Percentiles rank a stretch among this genome's conserved stretches.
These are phyloP conservation scores for Sordariomycetes sp. DNA, from an alignment of 2,329 filamentous ascomycete genomes.

Conservation along the genomic window DNA sequence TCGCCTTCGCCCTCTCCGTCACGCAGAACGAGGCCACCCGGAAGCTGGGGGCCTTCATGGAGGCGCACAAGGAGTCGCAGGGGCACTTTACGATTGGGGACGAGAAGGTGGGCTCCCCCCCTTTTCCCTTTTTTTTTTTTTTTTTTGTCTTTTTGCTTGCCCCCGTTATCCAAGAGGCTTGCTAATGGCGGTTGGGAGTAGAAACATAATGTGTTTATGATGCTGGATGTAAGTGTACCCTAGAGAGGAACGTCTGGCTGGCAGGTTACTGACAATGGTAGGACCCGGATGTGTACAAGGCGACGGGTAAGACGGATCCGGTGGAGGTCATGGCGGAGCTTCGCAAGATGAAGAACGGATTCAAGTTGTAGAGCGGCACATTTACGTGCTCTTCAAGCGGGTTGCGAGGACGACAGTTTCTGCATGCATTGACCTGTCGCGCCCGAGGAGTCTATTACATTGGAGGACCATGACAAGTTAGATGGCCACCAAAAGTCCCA, in stretches of 20 bases:
- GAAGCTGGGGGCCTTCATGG: conserved; percentile 64
- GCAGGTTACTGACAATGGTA: conserved; percentile 16
- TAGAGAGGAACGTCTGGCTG: no score
- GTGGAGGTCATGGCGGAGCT: conserved; percentile 76
- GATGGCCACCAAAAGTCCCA: no score
- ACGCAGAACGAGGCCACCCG: conserved; percentile 62
- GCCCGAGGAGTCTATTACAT: no score
- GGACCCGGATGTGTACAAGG: conserved; percentile 76
- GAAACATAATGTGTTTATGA: conserved; percentile 96
- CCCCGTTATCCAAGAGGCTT: background rate
- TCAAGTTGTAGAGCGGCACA: conserved; percentile 27
- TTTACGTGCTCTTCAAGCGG: background rate
- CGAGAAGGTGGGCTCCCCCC: conserved; percentile 57
- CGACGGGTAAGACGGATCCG: conserved; percentile 67
- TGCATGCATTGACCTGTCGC: no score
- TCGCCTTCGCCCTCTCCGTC: conserved; percentile 73
- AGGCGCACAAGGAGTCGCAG: conserved; percentile 75
- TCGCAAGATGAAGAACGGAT: conserved; percentile 81
- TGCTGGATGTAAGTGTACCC: conserved; percentile 49
- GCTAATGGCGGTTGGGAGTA: conserved; percentile 17
- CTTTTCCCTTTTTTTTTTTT: no score
- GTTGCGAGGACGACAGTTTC: no score
- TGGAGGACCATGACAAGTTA: no score
- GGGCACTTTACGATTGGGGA: conserved; percentile 95
- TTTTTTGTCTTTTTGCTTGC: no score